Conservation (phyloP, 78 protist genomes). For the Emiliania huxleyi region DNA sequence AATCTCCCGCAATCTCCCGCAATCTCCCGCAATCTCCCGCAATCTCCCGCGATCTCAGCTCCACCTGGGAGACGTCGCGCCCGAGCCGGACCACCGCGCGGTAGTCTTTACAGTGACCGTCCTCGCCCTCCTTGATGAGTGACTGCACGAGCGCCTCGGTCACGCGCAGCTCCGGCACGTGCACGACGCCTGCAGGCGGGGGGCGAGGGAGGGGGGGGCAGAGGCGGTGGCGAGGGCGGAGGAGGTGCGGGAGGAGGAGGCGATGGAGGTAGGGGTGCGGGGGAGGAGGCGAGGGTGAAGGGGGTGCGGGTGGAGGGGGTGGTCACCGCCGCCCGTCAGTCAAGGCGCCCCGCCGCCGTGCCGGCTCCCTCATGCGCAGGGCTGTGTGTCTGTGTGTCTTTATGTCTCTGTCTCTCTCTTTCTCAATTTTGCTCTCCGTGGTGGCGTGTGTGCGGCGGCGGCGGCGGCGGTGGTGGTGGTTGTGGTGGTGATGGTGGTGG, state of each 20-base stretch:
- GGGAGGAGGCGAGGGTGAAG: not conserved
- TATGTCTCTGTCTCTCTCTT: not conserved
- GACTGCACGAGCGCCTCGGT: too few species aligned
- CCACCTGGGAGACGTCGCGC: not conserved
- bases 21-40: too few species aligned
- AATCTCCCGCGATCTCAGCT: too few species aligned
- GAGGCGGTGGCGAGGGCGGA: not conserved
- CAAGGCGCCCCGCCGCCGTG: too few species aligned
- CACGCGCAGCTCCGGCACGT: not conserved
- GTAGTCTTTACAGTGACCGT: constrained; percentile 19
- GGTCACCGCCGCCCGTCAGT: not conserved
- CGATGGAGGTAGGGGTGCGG: not conserved
- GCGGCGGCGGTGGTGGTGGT: too few species aligned
- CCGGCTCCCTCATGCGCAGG: too few species aligned
- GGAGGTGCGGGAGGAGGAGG: not conserved
- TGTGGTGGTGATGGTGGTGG: too few species aligned
- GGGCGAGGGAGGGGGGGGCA: too few species aligned
- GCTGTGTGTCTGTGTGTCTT: not conserved
- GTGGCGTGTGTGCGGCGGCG: too few species aligned
- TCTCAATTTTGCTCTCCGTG: not conserved
- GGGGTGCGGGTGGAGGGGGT: not conserved
- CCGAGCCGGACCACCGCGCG: constrained; percentile 15
- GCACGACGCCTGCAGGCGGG: too few species aligned
- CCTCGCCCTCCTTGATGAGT: not conserved
- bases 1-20: too few species aligned